Base-by-base conservation (phyloP, 441 rosid genomes). In the Brassica balearica region DNA sequence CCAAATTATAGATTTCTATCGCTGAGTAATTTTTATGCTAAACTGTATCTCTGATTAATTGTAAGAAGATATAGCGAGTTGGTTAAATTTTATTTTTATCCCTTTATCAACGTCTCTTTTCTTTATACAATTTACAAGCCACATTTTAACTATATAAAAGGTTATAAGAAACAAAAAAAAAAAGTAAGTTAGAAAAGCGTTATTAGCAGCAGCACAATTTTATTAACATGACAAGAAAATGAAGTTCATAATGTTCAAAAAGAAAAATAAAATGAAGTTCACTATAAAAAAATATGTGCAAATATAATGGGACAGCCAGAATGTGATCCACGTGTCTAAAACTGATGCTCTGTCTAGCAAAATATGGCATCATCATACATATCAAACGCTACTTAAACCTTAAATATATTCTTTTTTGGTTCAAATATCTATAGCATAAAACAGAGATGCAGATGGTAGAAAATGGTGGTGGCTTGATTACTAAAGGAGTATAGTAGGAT, bases 401-500 rank as follows among this genome's bases (percentile, higher is more conserved):
- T 53, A 53, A 53, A 53, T 67, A n/a, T n/a, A 5, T 60, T 25
- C 4, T 8, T 72, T 29, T 53, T 53, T 53, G 58, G 58, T 7
- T 23, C 32, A 27, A 19, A 38, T 38, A 8, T 36, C 43, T 3
- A 63, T 46, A 62, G 11, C 69, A 27, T 7, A 27, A 38, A 38
- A 38, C 2, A 38, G 46, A 38, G 46, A 38, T 38, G 46, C 46
- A 38, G 46, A 38, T 38, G 46, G 46, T 38, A 2, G 11, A 9
- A 71, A 7, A 51, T 53, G 10, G 65, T 53, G 71, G 23, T 66
- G 59, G 72, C 12, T 65, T 74, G 2, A 59, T 59, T 10, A 55
- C 9, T 34, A 56, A 75, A 66, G 46, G 32, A 58, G 17, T 56
- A 9, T 20, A 74, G 65, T 65, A 65, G 51, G 6, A 1, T 34